Base-by-base conservation (phyloP, 768 basidiomycete species). In the Lactarius sp. region DNA sequence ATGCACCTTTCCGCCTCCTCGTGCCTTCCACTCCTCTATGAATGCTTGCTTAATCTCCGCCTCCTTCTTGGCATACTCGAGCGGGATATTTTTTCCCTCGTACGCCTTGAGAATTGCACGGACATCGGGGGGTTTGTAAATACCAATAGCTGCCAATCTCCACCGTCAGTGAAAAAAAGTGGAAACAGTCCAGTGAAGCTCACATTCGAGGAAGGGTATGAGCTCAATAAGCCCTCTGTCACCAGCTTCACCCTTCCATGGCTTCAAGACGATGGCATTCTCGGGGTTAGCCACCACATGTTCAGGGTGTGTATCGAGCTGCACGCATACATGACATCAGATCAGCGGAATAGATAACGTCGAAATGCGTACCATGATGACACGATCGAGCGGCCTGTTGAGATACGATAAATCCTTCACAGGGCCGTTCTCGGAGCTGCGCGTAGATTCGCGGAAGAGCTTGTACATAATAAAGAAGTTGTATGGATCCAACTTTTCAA, bases 401-500 rank as follows among this genome's bases (percentile, higher is more conserved):
- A 99, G 82, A 74, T 94, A 98, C 0, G 93, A 89, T 27, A 98
- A 80, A 72, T 99, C 97, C 86, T 99, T 99, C 70, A 97, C 92
- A 34, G 90, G 81, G 68, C 85, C 82, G 46, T 91, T 92, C 60
- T 94, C 85, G 33, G 89, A 78, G 41, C 86, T 88, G 31, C 93
- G 84, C 10, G 94, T 96, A 13, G 90, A 85, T 70, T 99, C 95
- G 49, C 94, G 86, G 85, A 85, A 97, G n/a, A 98, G 85, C 57
- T 86, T 85, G 74, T 96, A 94, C 34, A 81, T 84, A 69, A 98
- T 83, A 77, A 84, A 95, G 74, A 92, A 92, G 70, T 86, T 85
- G 76, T 93, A 97, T 14, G 92, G 89, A 74, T 99, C 97, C 42
- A 99, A 82, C 78, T 97, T 93, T 72, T 98, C 94, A 34, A 96